phyloP scores from a whole-genome alignment of 208 protist species.

The Leishmania tarentolae region DNA sequence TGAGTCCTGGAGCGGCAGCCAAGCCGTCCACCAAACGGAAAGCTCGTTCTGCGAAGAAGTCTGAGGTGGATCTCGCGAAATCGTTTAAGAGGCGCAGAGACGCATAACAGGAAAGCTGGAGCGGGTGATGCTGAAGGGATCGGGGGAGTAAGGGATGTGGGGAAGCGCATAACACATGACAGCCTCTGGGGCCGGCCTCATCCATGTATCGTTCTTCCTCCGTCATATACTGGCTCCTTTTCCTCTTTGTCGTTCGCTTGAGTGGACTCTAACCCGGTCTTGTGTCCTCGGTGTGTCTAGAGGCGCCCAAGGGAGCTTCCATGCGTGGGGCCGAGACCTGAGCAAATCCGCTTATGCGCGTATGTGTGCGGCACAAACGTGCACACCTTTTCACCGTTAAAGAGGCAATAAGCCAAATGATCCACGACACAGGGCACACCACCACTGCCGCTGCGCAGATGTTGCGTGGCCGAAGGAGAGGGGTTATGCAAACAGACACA shows the following conservation, averaged over 20 bases:
- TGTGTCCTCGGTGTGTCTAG: background rate
- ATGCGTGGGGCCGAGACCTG: background rate
- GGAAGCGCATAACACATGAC: background rate
- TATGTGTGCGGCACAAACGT: background rate
- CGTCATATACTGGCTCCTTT: slow-evolving; percentile 16
- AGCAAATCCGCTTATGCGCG: background rate
- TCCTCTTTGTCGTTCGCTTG: background rate
- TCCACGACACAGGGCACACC: no score
- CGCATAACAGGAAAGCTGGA: background rate
- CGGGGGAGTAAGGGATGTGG: no score
- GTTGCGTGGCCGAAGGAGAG: background rate
- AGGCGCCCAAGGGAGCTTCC: background rate
- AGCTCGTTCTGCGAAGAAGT: slow-evolving; percentile 1
- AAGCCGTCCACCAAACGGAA: background rate
- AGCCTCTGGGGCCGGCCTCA: background rate
- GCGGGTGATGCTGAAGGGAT: background rate
- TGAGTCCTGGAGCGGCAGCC: background rate
- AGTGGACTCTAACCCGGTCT: background rate
- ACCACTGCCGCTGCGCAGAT: background rate
- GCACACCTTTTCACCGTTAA: background rate
- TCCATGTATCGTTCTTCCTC: background rate
- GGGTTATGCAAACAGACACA: background rate
- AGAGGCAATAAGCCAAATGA: background rate
- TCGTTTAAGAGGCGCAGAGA: background rate
- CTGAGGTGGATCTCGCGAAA: background rate